Evolutionary conservation across 768 basidiomycete genomes (phyloP), one percentile per base, ranked within the genome.

Genomic region (Tulasnella sp.): DNA sequence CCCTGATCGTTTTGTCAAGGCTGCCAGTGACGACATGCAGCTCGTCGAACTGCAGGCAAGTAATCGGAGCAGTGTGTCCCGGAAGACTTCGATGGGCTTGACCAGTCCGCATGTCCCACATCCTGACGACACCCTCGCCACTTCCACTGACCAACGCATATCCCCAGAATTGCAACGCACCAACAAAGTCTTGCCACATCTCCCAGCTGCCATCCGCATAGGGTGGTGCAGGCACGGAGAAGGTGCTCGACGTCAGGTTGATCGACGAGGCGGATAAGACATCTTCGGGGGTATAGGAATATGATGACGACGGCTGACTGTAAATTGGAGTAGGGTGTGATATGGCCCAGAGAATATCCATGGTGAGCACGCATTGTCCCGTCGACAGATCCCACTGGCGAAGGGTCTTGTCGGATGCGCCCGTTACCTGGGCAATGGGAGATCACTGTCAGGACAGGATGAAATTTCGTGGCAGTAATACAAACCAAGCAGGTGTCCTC

Each of bases 51-150:
- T 98, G 74, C 6, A 99, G 75, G 66, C 86, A 91, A 2, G 91
- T 97, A 49, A 99, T 81, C 7, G 96, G 92, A 0, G 76, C 88
- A 4, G 88, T 96, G 67, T 99, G 96, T 2, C 93, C 96, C 49
- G 87, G 70, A 37, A 99, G 73, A 9, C 92, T 96, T 35, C 94
- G 78, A 69, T 97, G 93, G 6, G 91, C 84, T 66, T 98, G 94
- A 5, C 96, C 96, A 29, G 94, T 99, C 42, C 96, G 84, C 92
- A 97, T 97, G 67, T 99, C 96, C 96, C 96, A 99, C 93, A 99
- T 97, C 62, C 96, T 73, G 29, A 98, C 93, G 2, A 86, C 94
- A 35, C 94, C 92, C 67, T 99, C 96, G 0, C 91, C 93, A 64
- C 91, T 96, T 1, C 93, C 96, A 63, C 91, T 96, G 4, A 97